Conservation (phyloP, 192 early-diverging fungal genomes). For the Coemansia aciculifera region DNA sequence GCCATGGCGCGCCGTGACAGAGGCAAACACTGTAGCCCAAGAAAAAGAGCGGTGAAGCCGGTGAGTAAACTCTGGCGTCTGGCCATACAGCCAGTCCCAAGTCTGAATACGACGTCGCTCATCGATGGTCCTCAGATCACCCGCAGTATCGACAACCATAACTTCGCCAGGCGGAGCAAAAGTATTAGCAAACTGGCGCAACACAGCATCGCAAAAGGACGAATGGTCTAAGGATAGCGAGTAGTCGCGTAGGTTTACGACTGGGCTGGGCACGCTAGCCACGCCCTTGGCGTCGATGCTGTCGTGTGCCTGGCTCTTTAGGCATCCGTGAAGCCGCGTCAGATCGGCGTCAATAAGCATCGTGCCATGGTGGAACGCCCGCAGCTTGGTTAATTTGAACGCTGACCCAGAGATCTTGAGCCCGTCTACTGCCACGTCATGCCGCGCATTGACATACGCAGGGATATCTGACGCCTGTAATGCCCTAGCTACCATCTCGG, state of each 20-base stretch:
- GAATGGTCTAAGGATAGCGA: constrained; percentile 82
- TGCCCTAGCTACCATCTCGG: constrained; percentile 73
- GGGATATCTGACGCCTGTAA: constrained; percentile 75
- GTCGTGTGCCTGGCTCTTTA: constrained; percentile 54
- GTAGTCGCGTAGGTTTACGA: constrained; percentile 78
- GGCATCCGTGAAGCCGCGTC: constrained; percentile 50
- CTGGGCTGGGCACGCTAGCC: constrained; percentile 83
- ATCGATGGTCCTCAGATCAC: constrained; percentile 14
- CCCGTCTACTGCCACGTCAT: constrained; percentile 85
- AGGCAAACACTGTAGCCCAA: constrained; percentile 26
- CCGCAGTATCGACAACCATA: constrained; percentile 2
- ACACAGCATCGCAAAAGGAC: constrained; percentile 76
- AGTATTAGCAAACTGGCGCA: constrained; percentile 65
- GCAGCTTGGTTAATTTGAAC: constrained; percentile 79
- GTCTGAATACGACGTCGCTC: constrained; percentile 58
- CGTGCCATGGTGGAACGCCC: constrained; percentile 97
- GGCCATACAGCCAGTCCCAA: constrained; percentile 90
- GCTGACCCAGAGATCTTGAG: constrained; percentile 93
- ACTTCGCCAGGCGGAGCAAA: constrained; percentile 45
- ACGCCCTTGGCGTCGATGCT: constrained; percentile 84
- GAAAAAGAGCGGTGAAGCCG: constrained; percentile 30
- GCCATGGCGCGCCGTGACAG: constrained; percentile 34
- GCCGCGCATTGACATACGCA: constrained; percentile 78
- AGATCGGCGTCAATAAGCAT: constrained; percentile 95
- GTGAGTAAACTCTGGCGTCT: constrained; percentile 87